phyloP scores from a whole-genome alignment of 225 moss, liverwort and hornwort genomes.

The Marchantia polymorpha region DNA sequence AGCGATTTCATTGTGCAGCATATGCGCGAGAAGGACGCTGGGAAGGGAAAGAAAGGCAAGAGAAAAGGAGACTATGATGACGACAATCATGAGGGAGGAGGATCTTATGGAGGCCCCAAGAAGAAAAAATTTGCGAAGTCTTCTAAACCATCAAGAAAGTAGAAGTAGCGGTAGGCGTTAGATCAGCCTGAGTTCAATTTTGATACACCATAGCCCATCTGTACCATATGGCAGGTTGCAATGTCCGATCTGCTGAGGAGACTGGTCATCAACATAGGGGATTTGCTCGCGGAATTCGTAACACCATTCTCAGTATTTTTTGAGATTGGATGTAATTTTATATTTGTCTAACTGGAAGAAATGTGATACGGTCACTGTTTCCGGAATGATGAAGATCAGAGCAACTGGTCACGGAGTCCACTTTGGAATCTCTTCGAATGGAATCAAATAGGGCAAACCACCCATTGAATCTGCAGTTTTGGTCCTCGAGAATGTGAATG shows the following conservation, averaged over 20 bases:
- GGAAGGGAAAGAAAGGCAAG: conserved; percentile 54
- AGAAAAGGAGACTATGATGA: conserved; percentile 54
- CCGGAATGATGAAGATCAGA: too few species aligned
- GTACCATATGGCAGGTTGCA: not conserved
- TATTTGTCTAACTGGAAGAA: too few species aligned
- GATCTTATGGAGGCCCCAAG: conserved; percentile 24
- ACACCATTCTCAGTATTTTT: too few species aligned
- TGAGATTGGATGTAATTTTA: too few species aligned
- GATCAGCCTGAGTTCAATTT: not conserved
- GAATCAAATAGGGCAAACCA: too few species aligned
- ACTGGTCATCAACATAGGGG: not conserved
- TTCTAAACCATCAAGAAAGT: conserved; percentile 4
- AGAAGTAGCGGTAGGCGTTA: not conserved
- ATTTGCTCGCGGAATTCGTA: too few species aligned
- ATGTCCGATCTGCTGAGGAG: not conserved
- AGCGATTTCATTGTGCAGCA: conserved; percentile 28
- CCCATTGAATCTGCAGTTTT: too few species aligned
- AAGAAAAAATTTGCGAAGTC: conserved; percentile 18
- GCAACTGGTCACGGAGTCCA: too few species aligned
- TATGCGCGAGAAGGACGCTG: conserved; percentile 72
- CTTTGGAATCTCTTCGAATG: too few species aligned
- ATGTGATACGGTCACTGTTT: too few species aligned
- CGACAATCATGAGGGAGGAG: conserved; percentile 41
- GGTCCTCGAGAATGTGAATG: too few species aligned
- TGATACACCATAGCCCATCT: not conserved